Evolutionary conservation across 768 basidiomycete species (phyloP), one percentile per base, ranked within the genome.

Genomic region (Suillus bovinus): DNA sequence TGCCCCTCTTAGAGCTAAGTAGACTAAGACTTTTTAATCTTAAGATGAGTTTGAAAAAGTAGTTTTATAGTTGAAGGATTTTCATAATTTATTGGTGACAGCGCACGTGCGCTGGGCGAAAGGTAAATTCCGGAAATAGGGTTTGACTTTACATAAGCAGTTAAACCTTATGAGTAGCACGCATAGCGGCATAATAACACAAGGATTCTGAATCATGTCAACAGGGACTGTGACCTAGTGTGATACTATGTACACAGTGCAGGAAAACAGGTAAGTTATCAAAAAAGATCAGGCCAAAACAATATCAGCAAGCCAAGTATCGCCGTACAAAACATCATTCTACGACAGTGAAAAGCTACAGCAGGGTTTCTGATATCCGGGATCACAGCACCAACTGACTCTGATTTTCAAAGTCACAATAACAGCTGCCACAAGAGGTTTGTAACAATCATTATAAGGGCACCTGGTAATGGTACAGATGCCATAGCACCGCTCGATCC

Each of bases 401-500:
- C 9, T 7, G 38, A 20, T 13, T 27, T 55, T 38, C 34, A 38
- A 11, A 56, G 5, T 38, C 10, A 39, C 10, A 13, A 57, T 6
- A 59, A 33, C 46, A 74, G 8, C 36, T 67, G 68, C 67, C 71
- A 73, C n/a, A 71, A 64, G 2, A 74, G 24, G 10, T 61, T 65
- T 13, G 73, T 66, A 8, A 67, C 66, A 17, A 60, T 54, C n/a
- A 66, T n/a, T 17, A 75, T 34, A 55, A 73, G 49, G 24, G 66
- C 66, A 8, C 61, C 69, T 0, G 75, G 69, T 17, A 65, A 66
- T 39, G 70, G 60, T 7, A 75, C 71, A 6, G 75, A 73, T 36
- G 68, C 66, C 33, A 72, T 49, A 5, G 80, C 72, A 13, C 67
- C 79, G 5, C 76, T 73, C 42, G 84, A 76, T 5, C 85, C 85